Base-by-base conservation (phyloP, 495 filamentous ascomycete genomes). In the Xylaria intraflava region DNA sequence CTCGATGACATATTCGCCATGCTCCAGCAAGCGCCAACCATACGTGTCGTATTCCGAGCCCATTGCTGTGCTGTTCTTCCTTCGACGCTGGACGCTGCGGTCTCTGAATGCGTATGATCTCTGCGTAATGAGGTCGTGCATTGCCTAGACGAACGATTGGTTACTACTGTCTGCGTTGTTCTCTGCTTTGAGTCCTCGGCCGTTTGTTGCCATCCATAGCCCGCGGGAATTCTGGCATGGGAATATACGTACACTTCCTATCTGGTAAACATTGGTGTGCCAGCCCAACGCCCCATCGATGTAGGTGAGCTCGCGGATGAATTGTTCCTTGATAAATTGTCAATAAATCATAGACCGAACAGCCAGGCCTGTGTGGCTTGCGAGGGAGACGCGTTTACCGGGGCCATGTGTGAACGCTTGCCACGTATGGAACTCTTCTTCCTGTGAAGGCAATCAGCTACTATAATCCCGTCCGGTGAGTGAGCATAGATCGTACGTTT, bases 101-200 rank as follows among this genome's bases (percentile, higher is more conserved):
- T 9, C 10, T 8, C 6, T 1, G 0, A 23, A 6, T 36, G 11
- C 2, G 4, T 0, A 46, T 11, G 3, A 11, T 4, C 10, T 2
- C 10, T 19, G 30, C 17, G 30, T 52, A 2, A 54, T 16, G 19
- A 54, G 51, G 30, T 47, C 51, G 6, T 54, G 51, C 51, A 54
- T 54, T 31, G 9, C 23, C 51, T 54, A 26, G 19, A 35, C 22
- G 11, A 24, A 10, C 33, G 23, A 11, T 47, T 19, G 47, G 26
- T 41, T 20, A 8, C 14, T 22, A 19, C 9, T 12, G 31, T 31
- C 16, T 22, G 6, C 17, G n/a, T n/a, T n/a, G n/a, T 16, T 5
- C 19, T 40, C n/a, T 6, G 33, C 3, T 17, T 14, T 39, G 35
- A 39, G 17, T n/a, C 3, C 1, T 3, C 3, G 24, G n/a, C 20